A percentile compares a stretch with the other conserved stretches of the same genome.
phyloP scores from a whole-genome alignment of 441 rosid species.

The Macaranga tanarius region DNA sequence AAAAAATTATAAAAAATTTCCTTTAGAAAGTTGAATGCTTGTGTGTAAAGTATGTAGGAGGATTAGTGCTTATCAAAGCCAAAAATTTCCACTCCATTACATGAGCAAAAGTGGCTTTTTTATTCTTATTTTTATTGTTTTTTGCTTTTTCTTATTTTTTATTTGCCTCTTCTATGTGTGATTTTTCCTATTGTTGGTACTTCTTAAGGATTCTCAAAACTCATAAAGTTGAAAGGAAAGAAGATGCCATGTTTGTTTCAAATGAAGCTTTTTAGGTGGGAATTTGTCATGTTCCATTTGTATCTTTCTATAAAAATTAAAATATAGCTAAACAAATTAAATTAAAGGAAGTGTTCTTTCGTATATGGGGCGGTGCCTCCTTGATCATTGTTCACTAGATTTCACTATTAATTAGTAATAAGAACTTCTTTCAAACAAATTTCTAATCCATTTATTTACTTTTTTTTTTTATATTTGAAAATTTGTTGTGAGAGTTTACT shows the following conservation, averaged over 20 bases:
- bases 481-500: no score
- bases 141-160: neutral
- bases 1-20: neutral
- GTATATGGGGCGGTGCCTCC: slow-evolving; percentile 40
- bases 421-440: neutral
- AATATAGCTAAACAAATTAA: neutral
- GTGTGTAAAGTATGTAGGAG: slow-evolving; percentile 36
- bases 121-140: neutral
- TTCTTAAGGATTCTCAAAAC: slow-evolving; percentile 40
- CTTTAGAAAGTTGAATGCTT: slow-evolving; percentile 37
- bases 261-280: slow-evolving; percentile 40
- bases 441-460: no score
- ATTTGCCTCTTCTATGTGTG: slow-evolving; percentile 30
- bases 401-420: neutral
- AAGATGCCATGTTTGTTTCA: slow-evolving; percentile 34
- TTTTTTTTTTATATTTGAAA: no score
- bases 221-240: slow-evolving; percentile 22
- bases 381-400: slow-evolving; percentile 18
- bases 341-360: slow-evolving; percentile 2
- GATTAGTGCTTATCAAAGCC: slow-evolving; percentile 37
- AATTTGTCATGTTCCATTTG: slow-evolving; percentile 40
- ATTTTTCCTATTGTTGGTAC: slow-evolving; percentile 33
- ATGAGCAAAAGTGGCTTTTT: slow-evolving; percentile 37
- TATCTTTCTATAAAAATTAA: slow-evolving; percentile 2
- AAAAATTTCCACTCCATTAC: slow-evolving; percentile 33